phyloP scores from a whole-genome alignment of 139 green algal species.

The Penium margaritaceum region DNA sequence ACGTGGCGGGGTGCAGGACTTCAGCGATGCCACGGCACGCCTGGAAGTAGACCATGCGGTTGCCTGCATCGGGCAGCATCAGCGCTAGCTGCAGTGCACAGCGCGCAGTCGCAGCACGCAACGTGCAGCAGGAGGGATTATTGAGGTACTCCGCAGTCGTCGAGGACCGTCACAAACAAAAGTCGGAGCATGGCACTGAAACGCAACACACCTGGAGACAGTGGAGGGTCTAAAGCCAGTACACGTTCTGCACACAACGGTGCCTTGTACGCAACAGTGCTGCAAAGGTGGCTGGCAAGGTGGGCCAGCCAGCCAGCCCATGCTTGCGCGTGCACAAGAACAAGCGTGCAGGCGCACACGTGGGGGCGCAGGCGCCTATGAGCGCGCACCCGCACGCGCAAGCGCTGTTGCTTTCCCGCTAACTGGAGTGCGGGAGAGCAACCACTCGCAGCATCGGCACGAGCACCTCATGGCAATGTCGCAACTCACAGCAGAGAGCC shows the following conservation, averaged over 20 bases:
- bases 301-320: conserved; percentile 1
- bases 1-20: background rate
- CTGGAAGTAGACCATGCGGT: conserved; percentile 4
- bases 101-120: background rate
- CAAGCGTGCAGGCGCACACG: no score
- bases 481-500: background rate
- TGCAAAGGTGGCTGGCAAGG: background rate
- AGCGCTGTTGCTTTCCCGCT: no score
- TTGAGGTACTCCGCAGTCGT: background rate
- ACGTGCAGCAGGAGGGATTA: background rate
- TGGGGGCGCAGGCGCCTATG: no score
- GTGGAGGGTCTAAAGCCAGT: background rate
- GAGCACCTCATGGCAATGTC: no score
- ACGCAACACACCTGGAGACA: background rate
- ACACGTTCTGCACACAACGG: background rate
- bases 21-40: background rate
- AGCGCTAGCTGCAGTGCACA: background rate
- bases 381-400: no score
- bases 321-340: no score
- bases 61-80: background rate
- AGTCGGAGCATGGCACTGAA: no score
- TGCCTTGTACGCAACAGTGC: no score
- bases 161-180: background rate
- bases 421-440: no score
- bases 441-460: no score